A percentile compares a stretch with the other conserved stretches of the same genome.
Conservation (phyloP, 306 rosid genomes). For the Dalbergia oliveri region DNA sequence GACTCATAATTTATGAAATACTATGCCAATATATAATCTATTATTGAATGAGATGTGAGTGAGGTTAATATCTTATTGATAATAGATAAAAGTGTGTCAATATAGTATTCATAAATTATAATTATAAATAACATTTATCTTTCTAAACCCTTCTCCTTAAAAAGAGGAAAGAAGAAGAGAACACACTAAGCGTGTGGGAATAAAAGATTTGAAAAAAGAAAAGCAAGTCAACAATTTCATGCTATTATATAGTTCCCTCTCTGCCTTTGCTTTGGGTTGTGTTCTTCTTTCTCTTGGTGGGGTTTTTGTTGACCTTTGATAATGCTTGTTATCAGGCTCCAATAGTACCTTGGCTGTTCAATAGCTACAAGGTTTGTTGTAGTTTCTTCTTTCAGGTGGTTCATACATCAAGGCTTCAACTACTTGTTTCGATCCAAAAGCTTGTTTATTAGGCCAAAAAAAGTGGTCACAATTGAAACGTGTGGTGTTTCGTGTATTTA, state of each 20-base stretch:
- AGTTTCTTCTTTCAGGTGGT: constrained; percentile 26
- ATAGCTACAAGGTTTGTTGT: constrained; percentile 1
- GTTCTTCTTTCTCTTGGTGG: constrained; percentile 31
- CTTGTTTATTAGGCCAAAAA: constrained; percentile 17
- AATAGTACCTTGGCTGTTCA: constrained; percentile 41
- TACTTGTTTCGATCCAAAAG: constrained; percentile 5
- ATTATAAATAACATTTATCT: too few relatives aligned
- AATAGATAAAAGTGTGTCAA: too few relatives aligned
- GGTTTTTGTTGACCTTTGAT: neutral
- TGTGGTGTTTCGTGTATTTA: constrained; percentile 48
- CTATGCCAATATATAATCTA: too few relatives aligned
- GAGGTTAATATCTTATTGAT: too few relatives aligned
- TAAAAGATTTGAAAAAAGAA: constrained; percentile 26
- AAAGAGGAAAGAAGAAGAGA: constrained; percentile 46
- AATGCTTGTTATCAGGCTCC: constrained; percentile 14
- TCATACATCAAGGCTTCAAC: constrained; percentile 38
- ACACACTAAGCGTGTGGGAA: constrained; percentile 54
- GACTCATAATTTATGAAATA: too few relatives aligned
- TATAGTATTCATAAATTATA: too few relatives aligned
- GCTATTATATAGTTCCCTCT: constrained; percentile 52
- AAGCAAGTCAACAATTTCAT: constrained; percentile 54
- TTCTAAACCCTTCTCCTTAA: constrained; percentile 6
- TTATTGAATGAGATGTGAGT: too few relatives aligned
- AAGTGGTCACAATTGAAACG: constrained; percentile 9
- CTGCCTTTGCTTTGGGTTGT: constrained; percentile 46